Percentiles rank a stretch among this genome's conserved stretches.
Conservation (phyloP, 2,329 filamentous ascomycete genomes). For the Kalmusia sp. region DNA sequence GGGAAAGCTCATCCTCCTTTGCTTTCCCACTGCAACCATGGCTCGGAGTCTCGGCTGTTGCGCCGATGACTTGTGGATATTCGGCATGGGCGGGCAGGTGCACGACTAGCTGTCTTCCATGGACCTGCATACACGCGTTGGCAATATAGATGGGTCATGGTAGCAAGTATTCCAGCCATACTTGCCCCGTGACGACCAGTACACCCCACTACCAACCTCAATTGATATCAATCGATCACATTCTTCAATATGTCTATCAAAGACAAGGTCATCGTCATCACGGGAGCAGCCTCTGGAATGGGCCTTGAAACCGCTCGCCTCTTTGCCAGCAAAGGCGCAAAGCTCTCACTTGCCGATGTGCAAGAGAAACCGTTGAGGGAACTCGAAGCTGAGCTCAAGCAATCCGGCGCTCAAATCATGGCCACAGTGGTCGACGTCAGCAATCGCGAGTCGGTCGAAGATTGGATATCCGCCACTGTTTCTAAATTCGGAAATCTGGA, state of each 20-base stretch:
- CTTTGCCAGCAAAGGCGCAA: slow-evolving; percentile 37
- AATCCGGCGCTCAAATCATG: slow-evolving; percentile 32
- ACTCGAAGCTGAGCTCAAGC: slow-evolving; percentile 25
- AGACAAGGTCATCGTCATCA: slow-evolving; percentile 40
- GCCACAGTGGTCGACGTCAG: slow-evolving; percentile 58
- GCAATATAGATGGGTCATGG: slow-evolving; percentile 11
- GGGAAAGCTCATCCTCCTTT: slow-evolving; percentile 18
- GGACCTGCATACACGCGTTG: no score
- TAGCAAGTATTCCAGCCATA: no score
- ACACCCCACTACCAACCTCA: background rate
- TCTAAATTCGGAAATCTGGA: slow-evolving; percentile 56
- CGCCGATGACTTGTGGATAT: slow-evolving; percentile 7
- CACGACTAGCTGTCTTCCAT: background rate
- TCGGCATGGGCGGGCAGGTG: background rate
- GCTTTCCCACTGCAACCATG: background rate
- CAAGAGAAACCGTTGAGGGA: slow-evolving; percentile 33
- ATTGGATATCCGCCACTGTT: slow-evolving; percentile 57
- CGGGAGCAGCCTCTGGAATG: slow-evolving; percentile 41
- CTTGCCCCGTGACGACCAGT: background rate
- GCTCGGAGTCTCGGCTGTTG: slow-evolving; percentile 19
- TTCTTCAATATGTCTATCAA: slow-evolving; percentile 28
- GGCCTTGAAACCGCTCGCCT: slow-evolving; percentile 35
- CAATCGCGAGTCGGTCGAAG: slow-evolving; percentile 56
- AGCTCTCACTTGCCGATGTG: slow-evolving; percentile 40
- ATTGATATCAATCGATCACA: background rate